A percentile compares a stretch with the other conserved stretches of the same genome.
Conservation (phyloP, 1,284 basidiomycete species). For the Testicularia cyperi region DNA sequence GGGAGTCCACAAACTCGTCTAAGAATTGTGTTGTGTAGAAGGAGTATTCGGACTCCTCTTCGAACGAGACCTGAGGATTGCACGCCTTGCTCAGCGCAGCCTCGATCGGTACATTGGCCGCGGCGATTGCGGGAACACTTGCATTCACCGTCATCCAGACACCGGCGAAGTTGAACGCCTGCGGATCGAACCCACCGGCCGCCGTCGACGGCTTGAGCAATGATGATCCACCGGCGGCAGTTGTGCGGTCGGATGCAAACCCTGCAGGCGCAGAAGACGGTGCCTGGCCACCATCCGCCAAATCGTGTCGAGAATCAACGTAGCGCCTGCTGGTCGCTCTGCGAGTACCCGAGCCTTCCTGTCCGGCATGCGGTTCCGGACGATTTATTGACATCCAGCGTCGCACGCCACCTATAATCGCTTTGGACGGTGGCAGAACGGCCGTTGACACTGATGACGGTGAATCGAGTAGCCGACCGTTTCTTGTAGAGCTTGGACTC, state of each 20-base stretch:
- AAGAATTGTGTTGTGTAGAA: conserved; percentile 39
- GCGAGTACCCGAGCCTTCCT: too few species aligned
- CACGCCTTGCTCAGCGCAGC: conserved; percentile 24
- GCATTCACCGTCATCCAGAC: conserved; percentile 30
- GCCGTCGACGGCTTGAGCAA: not conserved
- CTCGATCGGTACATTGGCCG: conserved; percentile 30
- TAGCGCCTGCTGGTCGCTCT: conserved; percentile 20
- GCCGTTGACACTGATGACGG: conserved; percentile 2
- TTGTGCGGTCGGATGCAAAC: too few species aligned
- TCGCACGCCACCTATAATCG: conserved; percentile 46
- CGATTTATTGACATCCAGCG: conserved; percentile 51
- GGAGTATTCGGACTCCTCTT: conserved; percentile 31
- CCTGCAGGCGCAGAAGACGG: too few species aligned
- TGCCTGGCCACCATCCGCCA: too few species aligned
- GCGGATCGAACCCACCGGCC: conserved; percentile 21
- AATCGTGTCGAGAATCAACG: too few species aligned
- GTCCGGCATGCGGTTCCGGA: too few species aligned
- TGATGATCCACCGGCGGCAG: not conserved
- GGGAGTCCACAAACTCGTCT: conserved; percentile 15
- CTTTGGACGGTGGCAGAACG: conserved; percentile 24
- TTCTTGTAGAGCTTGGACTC: conserved; percentile 15
- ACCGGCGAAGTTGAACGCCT: conserved; percentile 37
- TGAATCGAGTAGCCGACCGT: conserved; percentile 3
- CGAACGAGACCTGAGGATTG: conserved; percentile 30
- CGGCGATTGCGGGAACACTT: conserved; percentile 2